These are phyloP conservation scores for Macadamia integrifolia DNA, from an alignment of 164 flowering plant genomes.

Conservation along the genomic window DNA sequence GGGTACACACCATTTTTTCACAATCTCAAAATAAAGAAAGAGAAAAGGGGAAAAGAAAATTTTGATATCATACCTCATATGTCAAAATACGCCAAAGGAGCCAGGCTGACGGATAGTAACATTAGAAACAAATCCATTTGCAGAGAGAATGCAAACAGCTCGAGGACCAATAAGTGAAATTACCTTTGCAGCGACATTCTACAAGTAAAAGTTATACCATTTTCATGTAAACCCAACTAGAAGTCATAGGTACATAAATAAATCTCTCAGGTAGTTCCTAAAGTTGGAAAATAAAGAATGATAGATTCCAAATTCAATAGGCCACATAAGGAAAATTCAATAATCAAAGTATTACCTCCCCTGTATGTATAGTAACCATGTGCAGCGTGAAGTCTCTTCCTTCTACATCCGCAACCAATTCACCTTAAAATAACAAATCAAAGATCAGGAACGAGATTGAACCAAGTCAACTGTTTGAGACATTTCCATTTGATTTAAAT, in stretches of 20 bases:
- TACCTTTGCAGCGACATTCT: slow-evolving; percentile 65
- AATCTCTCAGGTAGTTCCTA: neutral
- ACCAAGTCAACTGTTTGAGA: neutral
- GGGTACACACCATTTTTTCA: too few species aligned
- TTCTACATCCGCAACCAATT: slow-evolving; percentile 48
- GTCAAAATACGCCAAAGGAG: slow-evolving; percentile 53
- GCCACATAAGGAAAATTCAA: neutral
- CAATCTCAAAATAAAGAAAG: neutral
- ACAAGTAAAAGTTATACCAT: slow-evolving; percentile 10
- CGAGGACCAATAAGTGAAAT: slow-evolving; percentile 51
- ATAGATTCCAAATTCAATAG: neutral
- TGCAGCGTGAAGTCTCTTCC: slow-evolving; percentile 65
- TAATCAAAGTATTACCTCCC: slow-evolving; percentile 45
- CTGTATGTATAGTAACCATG: slow-evolving; percentile 48
- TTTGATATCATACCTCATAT: slow-evolving; percentile 43
- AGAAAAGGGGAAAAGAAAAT: neutral
- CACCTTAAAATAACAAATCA: slow-evolving; percentile 44
- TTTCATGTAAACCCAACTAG: neutral
- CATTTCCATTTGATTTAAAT: neutral
- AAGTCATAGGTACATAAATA: neutral
- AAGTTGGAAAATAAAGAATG: neutral
- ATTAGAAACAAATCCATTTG: slow-evolving; percentile 67
- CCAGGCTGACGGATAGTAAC: slow-evolving; percentile 67
- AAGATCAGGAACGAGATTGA: slow-evolving; percentile 9
- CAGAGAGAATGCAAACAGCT: slow-evolving; percentile 65